Evolutionary conservation across 768 basidiomycete genomes (phyloP), one percentile per base, ranked within the genome.

Genomic region (Galerina marginata): DNA sequence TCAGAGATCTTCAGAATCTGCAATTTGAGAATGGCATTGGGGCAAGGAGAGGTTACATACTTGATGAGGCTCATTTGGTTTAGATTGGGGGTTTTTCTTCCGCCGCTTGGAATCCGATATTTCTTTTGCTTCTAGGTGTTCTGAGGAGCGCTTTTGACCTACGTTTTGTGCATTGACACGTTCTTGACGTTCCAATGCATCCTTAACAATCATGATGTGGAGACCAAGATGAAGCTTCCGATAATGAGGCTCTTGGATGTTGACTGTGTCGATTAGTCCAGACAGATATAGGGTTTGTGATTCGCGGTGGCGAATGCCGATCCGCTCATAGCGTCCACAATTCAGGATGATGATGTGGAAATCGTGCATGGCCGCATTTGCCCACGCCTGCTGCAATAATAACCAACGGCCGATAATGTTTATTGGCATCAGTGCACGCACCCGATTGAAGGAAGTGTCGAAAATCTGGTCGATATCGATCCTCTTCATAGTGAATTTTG

Each of bases 281-380:
- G 60, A 56, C 25, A 61, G 29, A 23, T 44, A 56, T 2, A 61
- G 42, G 4, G 56, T 62, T 29, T 57, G 55, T 2, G 49, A 39
- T 15, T 4, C n/a, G n/a, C n/a, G n/a, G n/a, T n/a, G n/a, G n/a
- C n/a, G n/a, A n/a, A n/a, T n/a, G n/a, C n/a, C n/a, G n/a, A n/a
- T n/a, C n/a, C n/a, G n/a, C n/a, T n/a, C n/a, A n/a, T n/a, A n/a
- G n/a, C n/a, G n/a, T n/a, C n/a, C n/a, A n/a, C n/a, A n/a, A n/a
- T n/a, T n/a, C n/a, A n/a, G n/a, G n/a, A n/a, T n/a, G n/a, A n/a
- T 44, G 9, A 55, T 16, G 25, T 62, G 55, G 15, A 50, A 25
- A 23, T 62, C 60, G 20, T 43, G 5, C 14, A 16, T 15, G 20
- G 56, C 56, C 15, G 54, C 53, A 9, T 39, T 36, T 7, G 54